Percentiles rank a stretch among this genome's conserved stretches.
Evolutionary conservation across 2,329 filamentous ascomycete species (phyloP).

Genomic region (Pseudogymnoascus destructans): DNA sequence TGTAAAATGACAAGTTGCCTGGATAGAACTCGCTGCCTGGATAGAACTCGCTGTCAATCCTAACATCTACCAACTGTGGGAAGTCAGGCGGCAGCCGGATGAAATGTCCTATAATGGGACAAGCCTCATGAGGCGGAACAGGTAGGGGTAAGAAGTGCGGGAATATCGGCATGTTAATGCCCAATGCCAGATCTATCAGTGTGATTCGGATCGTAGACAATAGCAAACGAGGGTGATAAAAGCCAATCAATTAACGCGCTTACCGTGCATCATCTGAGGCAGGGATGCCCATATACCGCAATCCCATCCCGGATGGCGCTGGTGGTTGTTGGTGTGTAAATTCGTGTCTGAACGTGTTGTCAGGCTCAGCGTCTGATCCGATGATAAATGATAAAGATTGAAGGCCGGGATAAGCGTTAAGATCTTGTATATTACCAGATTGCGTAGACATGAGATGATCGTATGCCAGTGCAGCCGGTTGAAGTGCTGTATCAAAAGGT

Average conservation of each 20-base stretch:
- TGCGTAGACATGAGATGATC: slow-evolving; percentile 28
- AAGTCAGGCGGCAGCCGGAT: slow-evolving; percentile 1
- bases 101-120: background rate
- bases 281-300: slow-evolving; percentile 25
- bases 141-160: background rate
- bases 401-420: slow-evolving; percentile 22
- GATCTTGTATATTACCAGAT: slow-evolving; percentile 26
- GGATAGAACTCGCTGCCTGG: background rate
- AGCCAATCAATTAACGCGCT: slow-evolving; percentile 12
- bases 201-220: slow-evolving; percentile 1
- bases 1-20: slow-evolving; percentile 4
- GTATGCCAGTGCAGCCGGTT: slow-evolving; percentile 18
- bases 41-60: background rate
- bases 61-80: background rate
- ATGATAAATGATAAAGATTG: slow-evolving; percentile 24
- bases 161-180: slow-evolving; percentile 6
- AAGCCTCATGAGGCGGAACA: background rate
- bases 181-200: background rate
- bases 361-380: slow-evolving; percentile 25
- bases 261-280: slow-evolving; percentile 27
- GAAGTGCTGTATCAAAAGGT: slow-evolving; percentile 19
- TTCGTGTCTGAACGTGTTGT: slow-evolving; percentile 25
- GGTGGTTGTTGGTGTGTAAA: slow-evolving; percentile 17
- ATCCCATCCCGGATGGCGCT: slow-evolving; percentile 25
- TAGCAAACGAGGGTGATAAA: slow-evolving; percentile 5